A percentile compares a stretch with the other conserved stretches of the same genome.
phyloP scores from a whole-genome alignment of 306 rosid genomes.

The Cucurbita pepo region DNA sequence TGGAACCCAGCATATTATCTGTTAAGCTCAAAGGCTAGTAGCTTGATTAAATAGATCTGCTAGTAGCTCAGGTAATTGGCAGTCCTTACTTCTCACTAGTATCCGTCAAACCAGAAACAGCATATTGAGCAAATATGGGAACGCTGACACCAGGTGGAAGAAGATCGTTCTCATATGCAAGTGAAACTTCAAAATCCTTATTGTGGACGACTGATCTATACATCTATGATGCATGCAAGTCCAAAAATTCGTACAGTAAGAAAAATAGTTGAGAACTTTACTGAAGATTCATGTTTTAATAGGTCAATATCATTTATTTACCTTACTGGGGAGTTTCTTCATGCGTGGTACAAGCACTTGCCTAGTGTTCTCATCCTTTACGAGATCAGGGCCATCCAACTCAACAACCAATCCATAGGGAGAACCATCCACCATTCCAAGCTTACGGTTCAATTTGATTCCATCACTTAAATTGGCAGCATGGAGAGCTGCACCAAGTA shows the following conservation, averaged over 20 bases:
- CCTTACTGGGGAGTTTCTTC: conserved; percentile 94
- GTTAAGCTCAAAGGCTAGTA: neutral
- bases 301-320: conserved; percentile 10
- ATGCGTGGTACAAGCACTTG: conserved; percentile 70
- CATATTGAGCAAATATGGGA: conserved; percentile 51
- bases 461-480: conserved; percentile 98
- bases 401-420: conserved; percentile 64
- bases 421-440: conserved; percentile 97
- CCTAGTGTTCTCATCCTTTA: conserved; percentile 58
- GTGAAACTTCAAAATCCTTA: conserved; percentile 82
- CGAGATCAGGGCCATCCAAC: conserved; percentile 61
- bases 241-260: neutral
- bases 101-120: conserved; percentile 69
- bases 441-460: conserved; percentile 89
- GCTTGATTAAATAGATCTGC: neutral
- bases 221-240: conserved; percentile 37
- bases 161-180: conserved; percentile 62
- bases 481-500: conserved; percentile 79
- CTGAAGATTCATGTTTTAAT: neutral
- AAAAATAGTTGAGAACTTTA: neutral
- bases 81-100: conserved; percentile 69
- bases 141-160: conserved; percentile 70
- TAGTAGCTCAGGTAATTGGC: neutral
- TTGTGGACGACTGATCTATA: conserved; percentile 60
- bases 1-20: neutral